Percentiles rank a stretch among this genome's conserved stretches.
Evolutionary conservation across 2,329 filamentous ascomycete genomes (phyloP).

Genomic region (Calonectria multiphialidica): DNA sequence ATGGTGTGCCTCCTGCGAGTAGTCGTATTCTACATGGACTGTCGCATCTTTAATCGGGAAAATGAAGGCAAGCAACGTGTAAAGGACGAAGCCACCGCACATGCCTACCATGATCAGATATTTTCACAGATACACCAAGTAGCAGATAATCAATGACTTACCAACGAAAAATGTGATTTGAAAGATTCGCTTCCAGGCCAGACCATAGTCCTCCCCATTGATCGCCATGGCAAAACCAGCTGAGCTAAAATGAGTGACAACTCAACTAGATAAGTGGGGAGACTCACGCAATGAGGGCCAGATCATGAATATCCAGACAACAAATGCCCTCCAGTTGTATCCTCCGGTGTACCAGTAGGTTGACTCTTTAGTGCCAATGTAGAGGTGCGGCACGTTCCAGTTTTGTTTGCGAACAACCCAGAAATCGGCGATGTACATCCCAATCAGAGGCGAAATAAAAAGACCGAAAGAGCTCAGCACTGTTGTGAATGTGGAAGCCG

Average conservation of each 20-base stretch:
- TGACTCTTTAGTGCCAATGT: not conserved
- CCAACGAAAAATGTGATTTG: not conserved
- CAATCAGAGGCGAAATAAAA: not conserved
- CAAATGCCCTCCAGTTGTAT: not conserved
- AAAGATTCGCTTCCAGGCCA: not conserved
- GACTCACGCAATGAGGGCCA: not conserved
- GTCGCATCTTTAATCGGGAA: not conserved
- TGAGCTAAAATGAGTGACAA: not conserved
- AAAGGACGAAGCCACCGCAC: not conserved
- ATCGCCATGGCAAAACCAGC: not conserved
- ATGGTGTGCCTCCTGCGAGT: not conserved
- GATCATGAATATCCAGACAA: constrained; percentile 1
- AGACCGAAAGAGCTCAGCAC: not conserved
- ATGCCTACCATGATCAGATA: not conserved
- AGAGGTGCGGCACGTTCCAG: not conserved
- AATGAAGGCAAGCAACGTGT: not conserved
- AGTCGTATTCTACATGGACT: not conserved
- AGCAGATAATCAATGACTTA: not conserved
- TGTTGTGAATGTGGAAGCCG: not conserved
- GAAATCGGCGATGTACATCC: constrained; percentile 5
- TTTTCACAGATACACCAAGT: not conserved
- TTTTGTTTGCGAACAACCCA: not conserved
- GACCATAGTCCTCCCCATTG: not conserved
- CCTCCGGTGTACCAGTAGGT: not conserved
- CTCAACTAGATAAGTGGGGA: not conserved